phyloP scores from a whole-genome alignment of 2,329 filamentous ascomycete genomes.

The Trichoderma breve region DNA sequence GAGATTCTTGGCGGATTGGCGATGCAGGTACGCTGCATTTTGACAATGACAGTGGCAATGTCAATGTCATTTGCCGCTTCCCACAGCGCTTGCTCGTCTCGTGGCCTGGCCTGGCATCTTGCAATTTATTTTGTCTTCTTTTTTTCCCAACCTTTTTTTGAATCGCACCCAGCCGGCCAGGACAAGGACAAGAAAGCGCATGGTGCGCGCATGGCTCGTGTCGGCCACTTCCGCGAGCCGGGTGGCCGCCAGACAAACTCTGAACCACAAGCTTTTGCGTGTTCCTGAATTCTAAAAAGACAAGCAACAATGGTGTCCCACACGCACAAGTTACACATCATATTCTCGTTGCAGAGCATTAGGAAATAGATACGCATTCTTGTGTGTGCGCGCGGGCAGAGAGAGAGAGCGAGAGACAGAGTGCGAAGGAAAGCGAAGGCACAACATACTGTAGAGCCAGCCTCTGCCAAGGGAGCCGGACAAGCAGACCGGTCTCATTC shows the following conservation, averaged over 20 bases:
- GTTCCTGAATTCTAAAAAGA: conserved; percentile 20
- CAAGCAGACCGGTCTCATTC: neutral
- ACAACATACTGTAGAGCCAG: no score
- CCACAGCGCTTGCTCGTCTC: neutral
- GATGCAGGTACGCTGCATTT: conserved; percentile 1
- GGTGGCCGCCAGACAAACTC: neutral
- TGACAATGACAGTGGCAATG: neutral
- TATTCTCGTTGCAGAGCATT: neutral
- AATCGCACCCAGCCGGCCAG: neutral
- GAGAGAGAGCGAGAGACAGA: no score
- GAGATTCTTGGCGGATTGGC: neutral
- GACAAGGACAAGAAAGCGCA: neutral
- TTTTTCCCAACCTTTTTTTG: neutral
- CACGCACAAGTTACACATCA: conserved; percentile 2
- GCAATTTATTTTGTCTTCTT: neutral
- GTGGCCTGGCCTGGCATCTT: neutral
- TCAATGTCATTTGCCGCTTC: neutral
- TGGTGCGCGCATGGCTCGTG: neutral
- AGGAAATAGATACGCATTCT: neutral
- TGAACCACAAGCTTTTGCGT: conserved; percentile 1
- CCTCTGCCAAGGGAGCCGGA: neutral
- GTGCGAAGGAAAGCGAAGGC: no score
- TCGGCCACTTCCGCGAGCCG: neutral
- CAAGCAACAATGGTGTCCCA: conserved; percentile 17
- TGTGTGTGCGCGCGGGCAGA: neutral